Conservation (phyloP, 352 stramenopile genomes). For the Phytophthora vignae region DNA sequence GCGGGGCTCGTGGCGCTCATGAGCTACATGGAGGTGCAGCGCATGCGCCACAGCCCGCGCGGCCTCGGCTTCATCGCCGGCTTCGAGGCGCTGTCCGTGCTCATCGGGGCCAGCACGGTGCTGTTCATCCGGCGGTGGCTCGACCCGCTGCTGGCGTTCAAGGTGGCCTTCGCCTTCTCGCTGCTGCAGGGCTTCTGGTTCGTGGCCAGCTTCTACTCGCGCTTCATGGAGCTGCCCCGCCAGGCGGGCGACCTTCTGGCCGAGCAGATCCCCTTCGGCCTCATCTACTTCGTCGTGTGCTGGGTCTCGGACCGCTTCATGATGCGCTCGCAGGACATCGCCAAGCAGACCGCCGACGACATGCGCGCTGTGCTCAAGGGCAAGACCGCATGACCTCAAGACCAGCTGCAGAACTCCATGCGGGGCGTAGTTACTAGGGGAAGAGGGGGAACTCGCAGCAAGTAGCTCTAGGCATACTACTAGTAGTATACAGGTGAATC, state of each 20-base stretch:
- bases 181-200: slow-evolving; percentile 82
- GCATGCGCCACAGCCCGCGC: slow-evolving; percentile 55
- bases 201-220: slow-evolving; percentile 54
- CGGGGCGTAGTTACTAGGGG: no score
- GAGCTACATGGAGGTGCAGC: slow-evolving; percentile 64
- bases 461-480: not conserved
- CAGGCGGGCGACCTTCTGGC: slow-evolving; percentile 63
- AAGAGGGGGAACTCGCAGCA: not conserved
- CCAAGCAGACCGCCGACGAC: slow-evolving; percentile 70
- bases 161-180: slow-evolving; percentile 76
- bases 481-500: not conserved
- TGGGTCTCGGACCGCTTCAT: slow-evolving; percentile 87
- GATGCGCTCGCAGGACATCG: slow-evolving; percentile 68
- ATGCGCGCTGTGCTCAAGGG: slow-evolving; percentile 61
- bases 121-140: slow-evolving; percentile 73
- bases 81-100: slow-evolving; percentile 72
- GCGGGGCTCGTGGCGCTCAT: slow-evolving; percentile 74
- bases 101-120: slow-evolving; percentile 60
- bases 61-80: slow-evolving; percentile 62
- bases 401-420: not conserved
- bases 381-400: slow-evolving; percentile 29
- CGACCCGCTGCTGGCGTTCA: slow-evolving; percentile 77
- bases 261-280: slow-evolving; percentile 76
- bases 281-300: slow-evolving; percentile 80
- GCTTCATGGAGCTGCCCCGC: slow-evolving; percentile 48